Conservation (phyloP, 1,139 yeast genomes). For the Pichia sp. region DNA sequence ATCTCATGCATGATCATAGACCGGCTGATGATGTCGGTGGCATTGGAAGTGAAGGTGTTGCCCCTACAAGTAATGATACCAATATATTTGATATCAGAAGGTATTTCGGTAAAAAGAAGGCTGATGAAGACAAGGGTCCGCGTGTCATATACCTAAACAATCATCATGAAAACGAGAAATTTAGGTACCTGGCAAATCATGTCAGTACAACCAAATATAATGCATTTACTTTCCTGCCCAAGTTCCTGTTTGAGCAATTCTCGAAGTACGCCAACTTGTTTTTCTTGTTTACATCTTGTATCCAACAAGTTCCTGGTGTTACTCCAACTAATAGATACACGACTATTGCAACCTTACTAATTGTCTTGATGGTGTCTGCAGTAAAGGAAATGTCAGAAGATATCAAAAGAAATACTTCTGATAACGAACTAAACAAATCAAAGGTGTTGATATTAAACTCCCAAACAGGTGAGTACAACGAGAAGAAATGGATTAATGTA, state of each 20-base stretch:
- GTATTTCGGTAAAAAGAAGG: constrained; percentile 31
- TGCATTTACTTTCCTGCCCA: constrained; percentile 87
- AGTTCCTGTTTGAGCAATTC: constrained; percentile 92
- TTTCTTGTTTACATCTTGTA: constrained; percentile 83
- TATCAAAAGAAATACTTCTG: constrained; percentile 80
- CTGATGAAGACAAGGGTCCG: constrained; percentile 40
- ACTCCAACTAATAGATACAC: constrained; percentile 96
- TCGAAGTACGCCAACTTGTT: constrained; percentile 95
- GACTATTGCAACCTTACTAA: constrained; percentile 81
- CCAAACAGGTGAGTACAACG: constrained; percentile 50
- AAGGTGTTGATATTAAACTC: constrained; percentile 63
- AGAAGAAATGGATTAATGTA: constrained; percentile 79
- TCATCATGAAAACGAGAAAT: constrained; percentile 42
- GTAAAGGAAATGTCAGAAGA: constrained; percentile 89
- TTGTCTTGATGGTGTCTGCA: constrained; percentile 86
- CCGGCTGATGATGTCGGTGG: constrained; percentile 18
- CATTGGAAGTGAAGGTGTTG: not conserved
- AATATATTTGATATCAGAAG: constrained; percentile 26
- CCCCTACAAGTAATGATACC: constrained; percentile 1
- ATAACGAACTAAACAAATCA: constrained; percentile 75
- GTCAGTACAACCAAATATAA: constrained; percentile 97
- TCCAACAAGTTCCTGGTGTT: constrained; percentile 96
- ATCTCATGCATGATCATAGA: constrained; percentile 19
- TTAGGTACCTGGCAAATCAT: constrained; percentile 71
- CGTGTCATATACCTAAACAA: constrained; percentile 68